phyloP scores from a whole-genome alignment of 345 rosid genomes.

The Crucihimalaya himalaica region DNA sequence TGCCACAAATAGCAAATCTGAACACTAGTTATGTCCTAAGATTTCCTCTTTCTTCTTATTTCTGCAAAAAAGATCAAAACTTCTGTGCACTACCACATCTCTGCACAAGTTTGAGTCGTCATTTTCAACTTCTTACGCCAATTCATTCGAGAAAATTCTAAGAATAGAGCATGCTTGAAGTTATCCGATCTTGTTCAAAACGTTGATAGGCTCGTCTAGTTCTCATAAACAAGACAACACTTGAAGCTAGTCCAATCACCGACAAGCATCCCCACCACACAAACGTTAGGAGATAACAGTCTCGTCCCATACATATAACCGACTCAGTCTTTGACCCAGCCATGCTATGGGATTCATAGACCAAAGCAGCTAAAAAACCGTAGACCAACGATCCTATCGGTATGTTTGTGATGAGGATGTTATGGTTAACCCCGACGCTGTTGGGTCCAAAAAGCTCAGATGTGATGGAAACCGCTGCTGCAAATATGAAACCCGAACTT shows the following conservation, averaged over 20 bases:
- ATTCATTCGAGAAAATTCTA: background rate
- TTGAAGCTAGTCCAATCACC: conserved; percentile 61
- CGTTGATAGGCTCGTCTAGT: conserved; percentile 75
- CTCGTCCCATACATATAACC: conserved; percentile 74
- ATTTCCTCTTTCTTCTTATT: conserved; percentile 14
- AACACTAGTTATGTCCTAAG: background rate
- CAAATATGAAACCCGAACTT: conserved; percentile 94
- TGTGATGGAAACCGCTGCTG: conserved; percentile 89
- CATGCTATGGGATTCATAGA: conserved; percentile 64
- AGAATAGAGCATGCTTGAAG: conserved; percentile 34
- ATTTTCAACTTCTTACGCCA: background rate
- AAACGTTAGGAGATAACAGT: conserved; percentile 78
- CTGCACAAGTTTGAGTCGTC: conserved; percentile 9
- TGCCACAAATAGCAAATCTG: background rate
- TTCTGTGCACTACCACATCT: background rate
- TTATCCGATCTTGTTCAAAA: conserved; percentile 63
- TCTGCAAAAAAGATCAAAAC: conserved; percentile 11
- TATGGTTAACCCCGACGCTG: conserved; percentile 89
- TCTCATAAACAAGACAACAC: conserved; percentile 69
- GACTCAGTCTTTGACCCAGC: conserved; percentile 23
- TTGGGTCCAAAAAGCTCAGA: conserved; percentile 92
- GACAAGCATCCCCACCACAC: conserved; percentile 90
- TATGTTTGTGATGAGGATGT: conserved; percentile 91
- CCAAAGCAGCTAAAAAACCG: conserved; percentile 78
- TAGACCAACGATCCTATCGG: conserved; percentile 83